Evolutionary conservation across 331 rosid genomes (phyloP).

Genomic region (Acacia concinna): DNA sequence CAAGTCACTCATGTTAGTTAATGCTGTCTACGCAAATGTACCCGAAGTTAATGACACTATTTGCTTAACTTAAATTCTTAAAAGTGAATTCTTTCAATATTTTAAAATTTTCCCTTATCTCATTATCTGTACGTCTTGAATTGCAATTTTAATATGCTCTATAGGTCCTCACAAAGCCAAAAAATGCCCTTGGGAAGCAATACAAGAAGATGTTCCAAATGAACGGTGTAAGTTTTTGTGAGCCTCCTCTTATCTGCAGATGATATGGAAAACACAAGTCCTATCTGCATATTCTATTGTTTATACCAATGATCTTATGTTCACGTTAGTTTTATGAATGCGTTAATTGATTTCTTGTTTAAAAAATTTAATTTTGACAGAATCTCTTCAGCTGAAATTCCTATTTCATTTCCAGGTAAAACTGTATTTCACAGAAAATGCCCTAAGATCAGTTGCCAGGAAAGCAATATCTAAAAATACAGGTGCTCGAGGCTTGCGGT

Average conservation of each 20-base stretch:
- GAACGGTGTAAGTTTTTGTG: conserved; percentile 68
- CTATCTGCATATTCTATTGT: neutral
- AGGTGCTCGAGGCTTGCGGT: conserved; percentile 83
- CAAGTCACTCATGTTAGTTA: neutral
- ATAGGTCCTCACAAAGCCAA: conserved; percentile 94
- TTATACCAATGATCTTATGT: conserved; percentile 1
- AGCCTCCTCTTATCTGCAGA: neutral
- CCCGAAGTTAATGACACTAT: neutral
- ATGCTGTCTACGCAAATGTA: neutral
- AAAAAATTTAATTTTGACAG: conserved; percentile 1
- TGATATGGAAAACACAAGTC: neutral
- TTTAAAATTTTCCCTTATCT: neutral
- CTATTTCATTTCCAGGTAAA: conserved; percentile 57
- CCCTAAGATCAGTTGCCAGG: conserved; percentile 72
- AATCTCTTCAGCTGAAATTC: conserved; percentile 22
- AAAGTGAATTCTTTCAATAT: conserved; percentile 4
- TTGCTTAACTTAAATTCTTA: conserved; percentile 9
- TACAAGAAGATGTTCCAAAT: conserved; percentile 90
- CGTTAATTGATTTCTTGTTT: conserved; percentile 23
- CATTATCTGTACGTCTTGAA: neutral
- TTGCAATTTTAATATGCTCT: conserved; percentile 18
- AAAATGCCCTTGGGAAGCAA: conserved; percentile 97
- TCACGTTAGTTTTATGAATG: conserved; percentile 19
- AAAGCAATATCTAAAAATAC: conserved; percentile 86
- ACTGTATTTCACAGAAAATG: conserved; percentile 63